Evolutionary conservation across 225 moss, liverwort and hornwort species (phyloP).

Genomic region (Lunularia cruciata): DNA sequence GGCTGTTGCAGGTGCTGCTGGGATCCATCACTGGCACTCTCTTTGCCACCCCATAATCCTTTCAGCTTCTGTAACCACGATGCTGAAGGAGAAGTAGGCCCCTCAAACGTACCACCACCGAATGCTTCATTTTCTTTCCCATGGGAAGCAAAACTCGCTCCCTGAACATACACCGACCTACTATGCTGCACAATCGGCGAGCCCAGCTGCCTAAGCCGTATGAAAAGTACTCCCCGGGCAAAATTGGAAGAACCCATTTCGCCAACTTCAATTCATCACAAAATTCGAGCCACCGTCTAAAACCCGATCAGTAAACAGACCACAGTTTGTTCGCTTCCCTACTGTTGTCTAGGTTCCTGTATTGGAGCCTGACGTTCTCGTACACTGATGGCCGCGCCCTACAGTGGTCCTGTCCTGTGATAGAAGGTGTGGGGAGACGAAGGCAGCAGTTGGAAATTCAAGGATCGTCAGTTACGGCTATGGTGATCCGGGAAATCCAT

Average conservation of each 20-base stretch:
- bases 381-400: background rate
- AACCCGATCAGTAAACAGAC: no score
- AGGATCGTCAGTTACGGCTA: slow-evolving; percentile 16
- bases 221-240: background rate
- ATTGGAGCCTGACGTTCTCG: background rate
- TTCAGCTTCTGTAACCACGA: slow-evolving; percentile 44
- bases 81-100: slow-evolving; percentile 9
- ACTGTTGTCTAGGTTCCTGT: no score
- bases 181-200: slow-evolving; percentile 3
- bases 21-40: background rate
- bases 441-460: slow-evolving; percentile 4
- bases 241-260: background rate
- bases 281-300: no score
- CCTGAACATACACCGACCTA: background rate
- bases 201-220: slow-evolving; percentile 6
- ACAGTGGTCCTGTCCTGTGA: background rate
- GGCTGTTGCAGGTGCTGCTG: background rate
- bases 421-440: background rate
- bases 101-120: background rate
- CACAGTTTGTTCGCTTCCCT: no score
- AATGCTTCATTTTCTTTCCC: background rate
- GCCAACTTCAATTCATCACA: background rate
- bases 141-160: background rate
- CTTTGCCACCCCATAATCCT: slow-evolving; percentile 35
- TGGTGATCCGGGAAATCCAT: background rate